phyloP scores from a whole-genome alignment of 305 asterid genomes.

The Fraxinus albicans region DNA sequence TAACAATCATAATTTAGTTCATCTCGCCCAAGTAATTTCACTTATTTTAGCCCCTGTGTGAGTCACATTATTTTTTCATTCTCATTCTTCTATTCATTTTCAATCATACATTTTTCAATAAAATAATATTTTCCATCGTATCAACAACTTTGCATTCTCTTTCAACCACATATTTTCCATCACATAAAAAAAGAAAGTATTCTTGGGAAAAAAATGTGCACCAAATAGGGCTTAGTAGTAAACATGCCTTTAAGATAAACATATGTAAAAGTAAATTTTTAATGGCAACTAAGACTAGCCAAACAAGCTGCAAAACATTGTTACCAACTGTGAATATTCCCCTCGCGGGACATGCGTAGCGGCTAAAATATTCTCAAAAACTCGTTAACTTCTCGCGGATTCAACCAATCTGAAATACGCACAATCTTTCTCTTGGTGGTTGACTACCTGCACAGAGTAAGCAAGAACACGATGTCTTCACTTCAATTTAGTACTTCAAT shows the following conservation, averaged over 20 bases:
- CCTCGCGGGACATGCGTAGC: slow-evolving; percentile 29
- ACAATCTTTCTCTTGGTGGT: background rate
- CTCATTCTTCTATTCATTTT: no score
- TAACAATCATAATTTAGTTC: background rate
- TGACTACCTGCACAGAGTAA: background rate
- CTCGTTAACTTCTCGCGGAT: background rate
- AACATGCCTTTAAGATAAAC: background rate
- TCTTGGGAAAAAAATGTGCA: no score
- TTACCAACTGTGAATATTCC: background rate
- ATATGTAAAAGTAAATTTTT: no score
- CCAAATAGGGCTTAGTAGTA: no score
- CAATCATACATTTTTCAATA: no score
- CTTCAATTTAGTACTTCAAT: slow-evolving; percentile 33
- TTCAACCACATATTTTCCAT: no score
- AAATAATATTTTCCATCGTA: no score
- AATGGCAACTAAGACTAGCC: background rate
- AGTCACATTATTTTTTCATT: no score
- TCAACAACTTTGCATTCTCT: no score
- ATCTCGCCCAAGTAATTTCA: background rate
- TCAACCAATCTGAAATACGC: background rate
- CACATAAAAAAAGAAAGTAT: no score
- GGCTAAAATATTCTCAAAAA: slow-evolving; percentile 5
- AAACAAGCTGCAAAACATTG: background rate
- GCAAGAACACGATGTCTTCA: slow-evolving; percentile 34
- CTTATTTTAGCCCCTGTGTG: no score